Percentiles rank a stretch among this genome's conserved stretches.
These are phyloP conservation scores for Solanum aculeatissimum DNA, from an alignment of 305 asterid species.

Conservation along the genomic window DNA sequence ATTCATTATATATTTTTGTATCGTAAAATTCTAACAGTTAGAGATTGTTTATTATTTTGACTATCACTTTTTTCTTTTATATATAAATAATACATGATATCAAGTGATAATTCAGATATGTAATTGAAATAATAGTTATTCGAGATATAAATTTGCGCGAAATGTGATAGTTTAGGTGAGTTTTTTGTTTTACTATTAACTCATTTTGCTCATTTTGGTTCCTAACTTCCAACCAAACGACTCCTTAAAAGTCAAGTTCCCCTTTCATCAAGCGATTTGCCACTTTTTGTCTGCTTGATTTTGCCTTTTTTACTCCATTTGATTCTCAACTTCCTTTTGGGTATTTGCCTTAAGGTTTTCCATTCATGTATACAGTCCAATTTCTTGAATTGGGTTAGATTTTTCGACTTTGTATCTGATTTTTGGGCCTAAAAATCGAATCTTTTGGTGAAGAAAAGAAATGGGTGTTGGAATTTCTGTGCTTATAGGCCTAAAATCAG, in stretches of 20 bases:
- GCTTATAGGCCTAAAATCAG: constrained; percentile 59
- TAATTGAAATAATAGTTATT: too few species aligned
- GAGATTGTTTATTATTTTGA: too few species aligned
- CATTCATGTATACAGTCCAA: not conserved
- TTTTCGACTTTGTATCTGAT: not conserved
- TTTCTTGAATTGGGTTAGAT: not conserved
- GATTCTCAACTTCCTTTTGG: not conserved
- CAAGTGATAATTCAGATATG: too few species aligned
- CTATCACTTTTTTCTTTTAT: too few species aligned
- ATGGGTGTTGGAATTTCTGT: constrained; percentile 76
- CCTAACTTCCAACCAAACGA: not conserved
- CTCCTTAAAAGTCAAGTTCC: not conserved
- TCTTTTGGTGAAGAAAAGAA: not conserved
- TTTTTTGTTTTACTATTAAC: not conserved
- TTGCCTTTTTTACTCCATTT: not conserved
- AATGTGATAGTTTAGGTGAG: too few species aligned
- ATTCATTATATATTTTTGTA: too few species aligned
- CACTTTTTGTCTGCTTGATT: not conserved
- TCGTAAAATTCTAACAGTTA: too few species aligned
- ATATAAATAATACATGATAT: too few species aligned
- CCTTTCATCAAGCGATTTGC: not conserved
- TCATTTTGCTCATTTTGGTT: not conserved
- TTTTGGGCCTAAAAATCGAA: not conserved
- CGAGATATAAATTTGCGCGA: too few species aligned
- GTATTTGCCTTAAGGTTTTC: not conserved